phyloP scores from a whole-genome alignment of 148 eudicot species.

The Camellia sinensis region DNA sequence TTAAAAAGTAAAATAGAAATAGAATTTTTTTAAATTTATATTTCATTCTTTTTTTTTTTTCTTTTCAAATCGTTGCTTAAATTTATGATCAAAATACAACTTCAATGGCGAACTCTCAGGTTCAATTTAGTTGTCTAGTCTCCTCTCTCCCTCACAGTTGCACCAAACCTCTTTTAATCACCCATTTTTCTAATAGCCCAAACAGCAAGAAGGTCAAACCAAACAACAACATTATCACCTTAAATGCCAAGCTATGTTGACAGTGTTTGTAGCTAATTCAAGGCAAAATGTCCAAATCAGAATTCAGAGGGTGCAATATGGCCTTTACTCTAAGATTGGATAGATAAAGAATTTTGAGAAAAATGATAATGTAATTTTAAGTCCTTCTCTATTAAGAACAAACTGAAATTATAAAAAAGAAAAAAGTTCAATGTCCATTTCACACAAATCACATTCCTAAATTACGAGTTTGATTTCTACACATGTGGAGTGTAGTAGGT shows the following conservation, averaged over 20 bases:
- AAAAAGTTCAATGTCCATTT: no score
- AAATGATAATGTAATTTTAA: no score
- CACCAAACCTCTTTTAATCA: no score
- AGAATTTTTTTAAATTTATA: neutral
- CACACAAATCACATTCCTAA: no score
- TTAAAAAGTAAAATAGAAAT: no score
- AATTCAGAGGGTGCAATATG: neutral
- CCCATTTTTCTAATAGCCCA: neutral
- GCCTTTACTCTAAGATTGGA: neutral
- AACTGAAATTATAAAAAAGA: no score
- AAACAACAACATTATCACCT: neutral
- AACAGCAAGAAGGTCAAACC: no score
- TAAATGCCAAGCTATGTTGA: neutral
- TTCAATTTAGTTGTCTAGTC: conserved; percentile 7
- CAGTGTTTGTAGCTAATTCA: neutral
- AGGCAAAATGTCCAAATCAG: neutral
- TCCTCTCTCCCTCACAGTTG: no score
- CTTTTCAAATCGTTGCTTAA: neutral
- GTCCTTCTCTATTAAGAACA: no score
- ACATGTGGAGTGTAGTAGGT: no score
- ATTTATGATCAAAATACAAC: neutral
- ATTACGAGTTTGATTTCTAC: no score
- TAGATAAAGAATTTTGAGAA: no score
- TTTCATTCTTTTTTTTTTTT: neutral
- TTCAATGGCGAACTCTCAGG: neutral